Evolutionary conservation across 1,284 basidiomycete species (phyloP).

Genomic region (Trichosporon coremiiforme): DNA sequence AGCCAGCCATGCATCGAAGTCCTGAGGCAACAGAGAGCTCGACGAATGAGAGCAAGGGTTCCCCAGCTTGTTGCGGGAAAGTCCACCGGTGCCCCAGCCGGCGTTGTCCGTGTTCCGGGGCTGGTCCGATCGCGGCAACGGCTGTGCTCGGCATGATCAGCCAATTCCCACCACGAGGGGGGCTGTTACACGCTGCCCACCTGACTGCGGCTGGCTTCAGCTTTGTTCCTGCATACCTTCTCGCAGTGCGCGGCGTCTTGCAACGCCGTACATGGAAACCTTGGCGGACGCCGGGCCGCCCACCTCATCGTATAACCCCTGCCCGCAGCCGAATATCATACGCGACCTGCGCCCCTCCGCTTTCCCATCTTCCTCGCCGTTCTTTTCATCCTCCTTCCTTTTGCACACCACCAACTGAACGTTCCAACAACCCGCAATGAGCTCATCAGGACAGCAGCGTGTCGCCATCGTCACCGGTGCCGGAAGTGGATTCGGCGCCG

Average conservation of each 20-base stretch:
- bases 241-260: neutral
- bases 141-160: constrained; percentile 11
- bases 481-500: constrained; percentile 29
- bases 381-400: neutral
- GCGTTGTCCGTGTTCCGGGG: neutral
- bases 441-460: constrained; percentile 19
- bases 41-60: neutral
- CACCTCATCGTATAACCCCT: neutral
- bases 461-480: constrained; percentile 31
- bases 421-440: neutral
- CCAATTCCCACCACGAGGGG: neutral
- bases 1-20: neutral
- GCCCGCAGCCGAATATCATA: neutral
- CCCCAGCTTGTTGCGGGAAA: neutral
- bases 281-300: neutral
- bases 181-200: constrained; percentile 3
- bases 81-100: constrained; percentile 8
- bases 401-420: neutral
- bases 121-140: constrained; percentile 13
- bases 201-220: neutral
- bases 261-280: neutral
- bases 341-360: neutral
- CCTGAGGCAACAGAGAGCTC: neutral
- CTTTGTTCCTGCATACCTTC: neutral
- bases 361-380: neutral